Evolutionary conservation across 768 basidiomycete genomes (phyloP).

Genomic region (Phlegmacium glaucopus): DNA sequence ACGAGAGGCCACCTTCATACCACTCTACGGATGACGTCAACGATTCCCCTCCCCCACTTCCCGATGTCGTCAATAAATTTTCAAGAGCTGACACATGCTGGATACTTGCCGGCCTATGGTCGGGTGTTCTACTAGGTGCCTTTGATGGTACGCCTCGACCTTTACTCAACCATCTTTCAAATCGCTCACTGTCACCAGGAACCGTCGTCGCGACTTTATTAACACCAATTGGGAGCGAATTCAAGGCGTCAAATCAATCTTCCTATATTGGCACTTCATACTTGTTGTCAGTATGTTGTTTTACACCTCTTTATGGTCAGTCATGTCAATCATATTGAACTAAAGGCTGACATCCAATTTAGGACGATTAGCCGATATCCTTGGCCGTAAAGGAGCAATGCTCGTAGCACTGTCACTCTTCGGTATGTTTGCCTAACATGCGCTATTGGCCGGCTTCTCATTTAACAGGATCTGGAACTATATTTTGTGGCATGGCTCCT

Average conservation of each 20-base stretch:
- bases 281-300: constrained; percentile 84
- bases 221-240: constrained; percentile 82
- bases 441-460: constrained; percentile 9
- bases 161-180: constrained; percentile 5
- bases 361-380: constrained; percentile 83
- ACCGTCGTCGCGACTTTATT: constrained; percentile 86
- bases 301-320: constrained; percentile 84
- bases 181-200: constrained; percentile 36
- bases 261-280: constrained; percentile 90
- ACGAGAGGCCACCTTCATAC: constrained; percentile 46
- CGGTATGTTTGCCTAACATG: constrained; percentile 40
- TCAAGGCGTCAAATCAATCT: constrained; percentile 73
- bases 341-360: constrained; percentile 15
- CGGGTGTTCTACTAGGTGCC: constrained; percentile 79
- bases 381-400: constrained; percentile 86
- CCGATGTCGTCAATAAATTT: constrained; percentile 38
- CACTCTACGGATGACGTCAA: constrained; percentile 40
- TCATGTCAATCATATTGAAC: constrained; percentile 13
- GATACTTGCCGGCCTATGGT: constrained; percentile 80
- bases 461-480: constrained; percentile 68
- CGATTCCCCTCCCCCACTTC: constrained; percentile 23
- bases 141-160: constrained; percentile 61
- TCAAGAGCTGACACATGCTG: constrained; percentile 56
- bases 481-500: constrained; percentile 82
- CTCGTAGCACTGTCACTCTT: constrained; percentile 80